Conservation (phyloP, 352 stramenopile species). For the Lagenidium sp. region DNA sequence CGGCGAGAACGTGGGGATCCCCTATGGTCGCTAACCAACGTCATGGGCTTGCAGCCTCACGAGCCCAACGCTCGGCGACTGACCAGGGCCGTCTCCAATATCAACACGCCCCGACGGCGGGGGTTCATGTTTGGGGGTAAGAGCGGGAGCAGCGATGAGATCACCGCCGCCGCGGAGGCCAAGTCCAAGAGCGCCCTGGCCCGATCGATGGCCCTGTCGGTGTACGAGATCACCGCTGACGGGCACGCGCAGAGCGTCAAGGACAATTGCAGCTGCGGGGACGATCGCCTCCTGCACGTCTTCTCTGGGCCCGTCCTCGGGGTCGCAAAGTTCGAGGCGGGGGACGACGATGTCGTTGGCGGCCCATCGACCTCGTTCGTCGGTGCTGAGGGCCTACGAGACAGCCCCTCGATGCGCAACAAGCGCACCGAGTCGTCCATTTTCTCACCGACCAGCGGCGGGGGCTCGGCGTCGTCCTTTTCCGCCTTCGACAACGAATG, state of each 20-base stretch:
- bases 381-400: slow-evolving; percentile 15
- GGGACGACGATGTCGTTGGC: slow-evolving; percentile 6
- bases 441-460: slow-evolving; percentile 24
- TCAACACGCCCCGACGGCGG: slow-evolving; percentile 28
- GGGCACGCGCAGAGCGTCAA: slow-evolving; percentile 41
- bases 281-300: slow-evolving; percentile 55
- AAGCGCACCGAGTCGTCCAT: slow-evolving; percentile 49
- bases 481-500: slow-evolving; percentile 10
- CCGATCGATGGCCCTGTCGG: slow-evolving; percentile 22
- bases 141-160: slow-evolving; percentile 15
- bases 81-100: slow-evolving; percentile 21
- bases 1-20: no score
- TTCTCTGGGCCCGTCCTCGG: slow-evolving; percentile 65
- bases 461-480: slow-evolving; percentile 15
- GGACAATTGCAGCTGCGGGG: slow-evolving; percentile 31
- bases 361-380: slow-evolving; percentile 13
- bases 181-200: slow-evolving; percentile 26
- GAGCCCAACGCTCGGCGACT: slow-evolving; percentile 33
- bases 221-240: slow-evolving; percentile 27
- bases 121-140: slow-evolving; percentile 65
- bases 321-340: slow-evolving; percentile 43
- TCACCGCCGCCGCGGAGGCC: slow-evolving; percentile 12
- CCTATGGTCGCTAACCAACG: no score
- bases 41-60: slow-evolving; percentile 41
- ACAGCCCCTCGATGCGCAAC: slow-evolving; percentile 26